Base-by-base conservation (phyloP, 108 stramenopile genomes). In the Aureococcus anophagefferens region DNA sequence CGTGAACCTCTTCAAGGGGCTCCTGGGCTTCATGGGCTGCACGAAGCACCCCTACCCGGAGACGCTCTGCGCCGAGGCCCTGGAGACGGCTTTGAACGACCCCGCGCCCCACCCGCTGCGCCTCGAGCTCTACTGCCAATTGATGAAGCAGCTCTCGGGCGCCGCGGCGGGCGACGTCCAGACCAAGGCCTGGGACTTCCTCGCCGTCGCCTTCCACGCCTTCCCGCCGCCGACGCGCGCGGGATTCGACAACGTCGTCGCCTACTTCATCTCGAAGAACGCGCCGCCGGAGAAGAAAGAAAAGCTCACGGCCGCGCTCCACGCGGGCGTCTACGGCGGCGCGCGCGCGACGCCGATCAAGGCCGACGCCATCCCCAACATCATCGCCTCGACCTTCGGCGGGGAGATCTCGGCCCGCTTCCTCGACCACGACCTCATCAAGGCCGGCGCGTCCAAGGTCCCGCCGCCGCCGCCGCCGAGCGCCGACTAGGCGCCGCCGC, bases 141-240 rank as follows among this genome's bases (percentile, higher is more conserved):
- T 78, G 37, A 79, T 83, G 70, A 83, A 83, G 79, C 83, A 83
- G 81, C 80, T 83, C 35, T 70, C 45, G 5, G 78, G 79, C 37
- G 81, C 81, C 76, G 67, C 79, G 25, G 65, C 33, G 36, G 71
- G 62, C 30, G 74, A 64, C 14, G 73, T 64, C 31, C 21, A 33
- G 15, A 62, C 63, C 64, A 77, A 79, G 64, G 72, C 45, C 63
- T 83, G 83, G 83, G 78, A 81, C 75, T 45, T 83, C n/a, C 44
- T 83, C 15, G 76, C 67, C 33, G 34, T 81, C 46, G 72, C 78
- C 51, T 46, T 80, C 21, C 62, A 70, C 31, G 75, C 71, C 76
- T 83, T 83, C 73, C 71, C 80, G 17, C 83, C 83, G 0, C n/a
- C 37, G 25, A 63, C 68, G 66, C 66, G 76, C 76, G 4, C 33